Conservation (phyloP, 2,329 filamentous ascomycete species). For the Fusarium haematococcum region DNA sequence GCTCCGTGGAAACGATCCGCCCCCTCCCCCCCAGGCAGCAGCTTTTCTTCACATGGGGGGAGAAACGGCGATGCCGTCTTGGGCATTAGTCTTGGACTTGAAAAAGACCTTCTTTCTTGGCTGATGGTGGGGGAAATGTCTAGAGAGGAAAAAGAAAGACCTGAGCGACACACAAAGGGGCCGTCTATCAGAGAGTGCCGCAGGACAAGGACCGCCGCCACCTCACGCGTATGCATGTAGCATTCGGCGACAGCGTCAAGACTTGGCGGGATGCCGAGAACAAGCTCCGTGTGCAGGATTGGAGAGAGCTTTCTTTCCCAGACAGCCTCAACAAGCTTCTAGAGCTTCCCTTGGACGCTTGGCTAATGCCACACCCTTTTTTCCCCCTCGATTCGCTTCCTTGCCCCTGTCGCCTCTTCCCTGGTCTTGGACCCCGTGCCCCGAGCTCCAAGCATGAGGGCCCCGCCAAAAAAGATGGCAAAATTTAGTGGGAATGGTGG, state of each 20-base stretch:
- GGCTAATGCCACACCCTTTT: background rate
- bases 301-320: background rate
- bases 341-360: conserved; percentile 18
- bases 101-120: background rate
- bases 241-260: conserved; percentile 5
- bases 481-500: conserved; percentile 34
- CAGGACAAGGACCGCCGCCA: conserved; percentile 3
- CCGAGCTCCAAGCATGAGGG: conserved; percentile 12
- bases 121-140: background rate
- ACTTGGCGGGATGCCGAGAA: conserved; percentile 1
- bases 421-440: conserved; percentile 22
- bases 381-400: background rate
- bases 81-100: background rate
- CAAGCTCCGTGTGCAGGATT: background rate
- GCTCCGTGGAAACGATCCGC: conserved; percentile 3
- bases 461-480: conserved; percentile 30
- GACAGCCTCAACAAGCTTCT: conserved; percentile 23
- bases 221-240: conserved; percentile 3
- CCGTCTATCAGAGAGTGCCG: background rate
- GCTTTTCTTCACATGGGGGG: conserved; percentile 25
- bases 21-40: conserved; percentile 36
- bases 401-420: conserved; percentile 13
- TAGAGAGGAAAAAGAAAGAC: background rate
- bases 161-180: background rate
- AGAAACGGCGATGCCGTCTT: conserved; percentile 9